Evolutionary conservation across 768 basidiomycete genomes (phyloP).

Genomic region (Omphalotus guepiniiformis): DNA sequence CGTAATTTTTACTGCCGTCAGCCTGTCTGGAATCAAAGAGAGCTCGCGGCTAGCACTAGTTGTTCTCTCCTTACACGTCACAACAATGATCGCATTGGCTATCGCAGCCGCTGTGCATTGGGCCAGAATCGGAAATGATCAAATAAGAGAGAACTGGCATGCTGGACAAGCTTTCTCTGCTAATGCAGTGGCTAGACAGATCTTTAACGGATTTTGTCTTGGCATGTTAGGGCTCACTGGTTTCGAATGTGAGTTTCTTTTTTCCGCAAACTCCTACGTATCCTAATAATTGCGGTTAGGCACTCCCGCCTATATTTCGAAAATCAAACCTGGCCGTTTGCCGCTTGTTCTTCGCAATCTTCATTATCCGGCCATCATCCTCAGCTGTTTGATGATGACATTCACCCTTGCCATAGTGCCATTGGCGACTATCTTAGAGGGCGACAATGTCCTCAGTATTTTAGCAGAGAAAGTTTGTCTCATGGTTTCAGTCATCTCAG

Average conservation of each 20-base stretch:
- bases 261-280: too few species aligned
- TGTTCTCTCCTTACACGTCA: slow-evolving; percentile 57
- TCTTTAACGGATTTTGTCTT: slow-evolving; percentile 66
- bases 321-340: slow-evolving; percentile 52
- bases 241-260: slow-evolving; percentile 49
- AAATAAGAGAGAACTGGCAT: slow-evolving; percentile 55
- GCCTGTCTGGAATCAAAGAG: slow-evolving; percentile 57
- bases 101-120: slow-evolving; percentile 48
- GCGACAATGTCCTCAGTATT: slow-evolving; percentile 60
- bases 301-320: slow-evolving; percentile 60
- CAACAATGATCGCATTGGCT: slow-evolving; percentile 53
- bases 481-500: too few species aligned
- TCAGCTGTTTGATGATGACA: slow-evolving; percentile 55
- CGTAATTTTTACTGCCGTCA: slow-evolving; percentile 46
- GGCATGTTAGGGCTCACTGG: slow-evolving; percentile 72
- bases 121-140: slow-evolving; percentile 42
- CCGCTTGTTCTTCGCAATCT: slow-evolving; percentile 62
- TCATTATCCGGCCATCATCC: slow-evolving; percentile 51
- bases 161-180: slow-evolving; percentile 28
- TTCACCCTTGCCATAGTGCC: slow-evolving; percentile 60
- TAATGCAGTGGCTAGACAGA: slow-evolving; percentile 33
- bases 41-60: slow-evolving; percentile 56
- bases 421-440: slow-evolving; percentile 39
- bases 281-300: slow-evolving; percentile 26
- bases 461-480: slow-evolving; percentile 50